phyloP scores from a whole-genome alignment of 345 rosid species.

The Eucalyptus fibrosa region DNA sequence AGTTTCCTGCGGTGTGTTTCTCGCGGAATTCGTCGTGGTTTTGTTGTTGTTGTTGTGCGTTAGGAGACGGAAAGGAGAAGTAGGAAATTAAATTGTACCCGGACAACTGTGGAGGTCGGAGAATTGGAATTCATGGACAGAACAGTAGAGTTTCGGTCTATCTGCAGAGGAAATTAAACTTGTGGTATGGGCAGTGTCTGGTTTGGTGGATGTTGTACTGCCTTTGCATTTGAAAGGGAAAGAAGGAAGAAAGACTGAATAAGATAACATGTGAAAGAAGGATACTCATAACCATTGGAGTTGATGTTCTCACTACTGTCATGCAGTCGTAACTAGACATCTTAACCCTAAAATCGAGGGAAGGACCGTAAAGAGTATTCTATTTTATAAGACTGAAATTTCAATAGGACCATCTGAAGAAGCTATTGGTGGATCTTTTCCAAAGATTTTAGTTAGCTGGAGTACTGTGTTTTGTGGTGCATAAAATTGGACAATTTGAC shows the following conservation, averaged over 20 bases:
- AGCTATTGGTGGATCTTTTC: neutral
- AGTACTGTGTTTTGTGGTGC: neutral
- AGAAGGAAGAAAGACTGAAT: neutral
- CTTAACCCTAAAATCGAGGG: rapidly evolving
- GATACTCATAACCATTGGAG: neutral
- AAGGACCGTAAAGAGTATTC: neutral
- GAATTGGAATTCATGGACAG: neutral
- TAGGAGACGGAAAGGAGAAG: neutral
- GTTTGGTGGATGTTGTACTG: neutral
- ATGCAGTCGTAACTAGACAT: neutral
- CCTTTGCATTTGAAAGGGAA: neutral
- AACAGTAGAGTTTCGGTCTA: neutral
- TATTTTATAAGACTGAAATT: neutral
- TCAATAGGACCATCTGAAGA: neutral
- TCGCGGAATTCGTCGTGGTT: neutral
- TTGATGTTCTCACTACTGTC: neutral
- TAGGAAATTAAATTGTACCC: neutral
- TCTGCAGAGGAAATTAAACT: neutral
- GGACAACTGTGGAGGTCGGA: neutral
- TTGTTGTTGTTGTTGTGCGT: neutral
- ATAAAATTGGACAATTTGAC: neutral
- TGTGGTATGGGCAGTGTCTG: neutral
- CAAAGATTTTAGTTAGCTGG: neutral
- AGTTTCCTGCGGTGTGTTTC: neutral
- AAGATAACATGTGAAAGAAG: neutral